Base-by-base conservation (phyloP, 345 rosid species). In the Salix viminalis region DNA sequence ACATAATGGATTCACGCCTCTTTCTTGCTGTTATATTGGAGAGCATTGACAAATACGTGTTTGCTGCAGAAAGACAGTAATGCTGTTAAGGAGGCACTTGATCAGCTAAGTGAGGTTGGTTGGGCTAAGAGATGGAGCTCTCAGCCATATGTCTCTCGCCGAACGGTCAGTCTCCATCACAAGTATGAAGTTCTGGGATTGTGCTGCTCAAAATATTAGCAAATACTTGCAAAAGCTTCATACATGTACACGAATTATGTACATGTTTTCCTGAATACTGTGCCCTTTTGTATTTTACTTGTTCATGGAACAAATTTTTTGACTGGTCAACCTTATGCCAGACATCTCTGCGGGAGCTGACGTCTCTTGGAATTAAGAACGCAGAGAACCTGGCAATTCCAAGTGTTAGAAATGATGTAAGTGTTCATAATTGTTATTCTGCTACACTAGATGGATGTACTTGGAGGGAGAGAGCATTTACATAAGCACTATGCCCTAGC, bases 121-220 rank as follows among this genome's bases (percentile, higher is more conserved):
- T 95, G 97, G 97, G 97, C 97, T 34, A 91, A 89, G 91, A 90
- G 83, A 85, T 95, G 99, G 97, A 86, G 91, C 41, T 93, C 97
- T 65, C 97, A 95, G 89, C 99, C 97, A 4, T 93, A 91, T 46
- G 90, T 95, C 71, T 94, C 98, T 18, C 91, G 97, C 46, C 99
- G 99, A 73, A 88, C 92, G 92, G 98, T 94, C 90, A 80, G 89
- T 88, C 81, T 85, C 62, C 77, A 18, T 74, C 69, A 48, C 65
- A 60, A 82, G 73, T 70, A 24, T 81, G 80, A 77, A 68, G 82
- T 79, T 72, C 62, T 65, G 77, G 70, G 78, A 70, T 73, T 67
- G 24, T 62, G 65, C 71, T 42, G 46, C 46, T 10, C 14, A 42
- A 75, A 76, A 72, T 61, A 42, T 80, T 67, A 39, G 70, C 75